Base-by-base conservation (phyloP, 139 green algal species). In the Penium margaritaceum region DNA sequence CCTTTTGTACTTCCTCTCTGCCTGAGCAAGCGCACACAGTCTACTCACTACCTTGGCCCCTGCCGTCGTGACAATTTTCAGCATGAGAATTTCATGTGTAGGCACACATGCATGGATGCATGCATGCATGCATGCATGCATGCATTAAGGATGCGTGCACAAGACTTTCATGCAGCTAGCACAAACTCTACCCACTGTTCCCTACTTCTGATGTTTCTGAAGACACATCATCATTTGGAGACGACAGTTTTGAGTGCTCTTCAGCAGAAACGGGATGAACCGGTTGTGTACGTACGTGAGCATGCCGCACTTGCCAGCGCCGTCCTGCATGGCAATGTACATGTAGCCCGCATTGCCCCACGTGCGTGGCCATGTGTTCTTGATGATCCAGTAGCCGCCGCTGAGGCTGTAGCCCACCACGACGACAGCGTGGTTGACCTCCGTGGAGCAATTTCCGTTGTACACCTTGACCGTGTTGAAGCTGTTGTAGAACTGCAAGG, bases 351-450 rank as follows among this genome's bases (percentile, higher is more conserved):
- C 24, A 24, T 60, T 24, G 51, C 51, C 51, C 51, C 51, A 60
- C 51, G 51, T 60, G 6, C 12, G 24, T 9, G 30, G 30, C 51
- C 51, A 60, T 24, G 51, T 33, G 4, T 60, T 60, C 51, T 60
- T 60, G 21, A 60, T 60, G 2, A 60, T 60, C 51, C 51, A 60
- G n/a, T 60, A 60, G 51, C 51, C 30, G 15, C 51, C 51, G 15
- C 1, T 9, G 15, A 60, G 51, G 47, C 30, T 60, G 19, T 33
- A 60, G 15, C 51, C 51, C 15, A 60, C 51, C 9, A 60, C 51
- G 24, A 60, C 51, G 24, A 60, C 51, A n/a, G 51, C 51, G 51
- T 60, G 51, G 51, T 60, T 60, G 5, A 60, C 51, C 51, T 60
- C 51, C 51, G 1, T 60, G 24, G 51, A 33, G 51, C 51, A 60